Evolutionary conservation across 75 land plant species (phyloP), one percentile per base, ranked within the genome.

Genomic region (Pinus albicaulis): DNA sequence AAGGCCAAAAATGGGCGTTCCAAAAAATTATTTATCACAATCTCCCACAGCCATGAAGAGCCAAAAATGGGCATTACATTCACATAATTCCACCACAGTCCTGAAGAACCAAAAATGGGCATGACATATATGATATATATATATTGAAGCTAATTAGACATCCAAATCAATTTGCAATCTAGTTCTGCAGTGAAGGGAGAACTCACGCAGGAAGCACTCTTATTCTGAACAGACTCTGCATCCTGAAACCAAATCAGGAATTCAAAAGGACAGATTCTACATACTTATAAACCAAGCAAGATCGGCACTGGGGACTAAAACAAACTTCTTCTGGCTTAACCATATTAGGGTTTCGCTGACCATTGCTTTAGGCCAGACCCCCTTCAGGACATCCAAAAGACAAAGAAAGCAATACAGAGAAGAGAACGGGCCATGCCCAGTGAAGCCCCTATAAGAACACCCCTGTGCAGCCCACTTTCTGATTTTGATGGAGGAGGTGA

Each of bases 201-300:
- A n/a, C n/a, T n/a, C n/a, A n/a, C n/a, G n/a, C n/a, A n/a, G n/a
- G n/a, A n/a, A n/a, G n/a, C n/a, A n/a, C n/a, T n/a, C n/a, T n/a
- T n/a, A n/a, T n/a, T n/a, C n/a, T n/a, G n/a, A n/a, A n/a, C n/a
- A n/a, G n/a, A n/a, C n/a, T n/a, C n/a, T n/a, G n/a, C 1, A 31
- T 55, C 75, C 41, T 73, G 69, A 60, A 93, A 70, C 86, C 93
- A 89, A 55, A n/a, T n/a, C n/a, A n/a, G n/a, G 84, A 76, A 63
- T 80, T 83, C 58, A 93, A 76, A 8, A 92, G n/a, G 91, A 0
- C 90, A 55, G 87, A 87, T 59, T 91, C 96, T 4, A 90, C 96
- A 72, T 79, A 93, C 80, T 93, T 93, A 73, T 87, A 91, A 12
- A 91, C 86, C 55, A 89, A 71, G 74, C 76, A 93, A 74, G 73